Evolutionary conservation across 1,139 yeast species (phyloP), one percentile per base, ranked within the genome.

Genomic region (Candida dubliniensis): DNA sequence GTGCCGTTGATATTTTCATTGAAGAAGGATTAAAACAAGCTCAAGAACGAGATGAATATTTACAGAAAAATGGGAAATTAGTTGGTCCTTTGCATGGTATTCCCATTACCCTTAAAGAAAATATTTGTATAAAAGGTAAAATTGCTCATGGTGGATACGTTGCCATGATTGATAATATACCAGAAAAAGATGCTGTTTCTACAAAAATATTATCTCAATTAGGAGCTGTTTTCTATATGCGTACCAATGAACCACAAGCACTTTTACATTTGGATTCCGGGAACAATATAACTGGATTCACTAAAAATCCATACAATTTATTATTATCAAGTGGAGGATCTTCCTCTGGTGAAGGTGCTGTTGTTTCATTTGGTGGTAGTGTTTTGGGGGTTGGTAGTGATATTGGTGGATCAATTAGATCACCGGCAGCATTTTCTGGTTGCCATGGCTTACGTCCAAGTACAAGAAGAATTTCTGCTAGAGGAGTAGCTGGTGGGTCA

Each of bases 21-120:
- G 62, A 66, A 13, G 70, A 67, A 48, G 74, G 72, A 4, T 58
- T 69, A 47, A 52, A 64, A 40, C 60, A 67, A 48, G 74, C 74
- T 4, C 49, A 66, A 47, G 56, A 43, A 26, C 61, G 67, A 50
- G 74, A 69, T 47, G 64, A 58, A 11, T 73, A 79, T 54, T 69
- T 67, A 43, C 67, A 66, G 40, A 64, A 71, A 42, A 63, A 72
- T 42, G 90, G 91, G 14, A 77, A 80, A 55, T 66, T 83, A 0
- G 63, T 81, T 44, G 95, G 95, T 36, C 89, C 90, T 7, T 69
- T 86, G 47, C 95, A 86, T 55, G 95, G 95, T 13, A 67, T 86
- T 34, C 95, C 95, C n/a, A 65, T 86, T 32, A 84, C 93, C 1
- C 66, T 87, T 47, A 86, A 86, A 57, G 95, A 86, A 60, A 91